Evolutionary conservation across 352 stramenopile species (phyloP), one percentile per base, ranked within the genome.

Genomic region (Phytophthora pisi): DNA sequence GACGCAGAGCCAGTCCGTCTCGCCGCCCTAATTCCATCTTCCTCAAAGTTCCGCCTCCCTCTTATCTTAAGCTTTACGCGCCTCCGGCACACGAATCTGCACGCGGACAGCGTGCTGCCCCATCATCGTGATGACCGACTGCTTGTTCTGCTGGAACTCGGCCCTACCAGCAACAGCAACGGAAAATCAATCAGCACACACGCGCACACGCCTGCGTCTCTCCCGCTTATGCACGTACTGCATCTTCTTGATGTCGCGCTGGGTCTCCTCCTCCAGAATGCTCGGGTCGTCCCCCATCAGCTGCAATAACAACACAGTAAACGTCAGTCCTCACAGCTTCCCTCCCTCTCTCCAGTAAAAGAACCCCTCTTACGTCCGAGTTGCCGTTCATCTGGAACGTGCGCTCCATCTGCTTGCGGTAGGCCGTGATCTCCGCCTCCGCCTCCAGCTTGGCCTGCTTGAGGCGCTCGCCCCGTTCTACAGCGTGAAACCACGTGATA

Each of bases 401-500:
- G 57, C 87, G 86, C 70, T 96, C 86, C 74, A 96, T 91, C 66
- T 96, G 82, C 50, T 89, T 88, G 46, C 88, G 84, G 74, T 92
- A 96, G 13, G 84, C 87, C 43, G 87, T 88, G 62, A 93, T 93
- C 67, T 96, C 81, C 0, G 84, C 85, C 60, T 96, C 88, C 3
- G 89, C 88, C 64, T 96, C 89, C 53, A 93, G 78, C 68, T 96
- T 96, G 45, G 89, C 89, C 74, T 96, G 86, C 61, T 96, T 96
- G 40, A 96, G 69, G 28, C 89, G 86, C 66, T 96, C 89, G 26
- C 86, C 88, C 38, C 89, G 84, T 56, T 94, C 89, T 96, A 49
- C 45, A 42, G 38, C 16, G 16, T 15, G 55, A 45, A 6, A 16
- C 18, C n/a, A 51, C 15, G 18, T 1, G 18, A 28, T 26, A 28